These are phyloP conservation scores for Metschnikowia dekortorum DNA, from an alignment of 805 yeast genomes.

Conservation along the genomic window DNA sequence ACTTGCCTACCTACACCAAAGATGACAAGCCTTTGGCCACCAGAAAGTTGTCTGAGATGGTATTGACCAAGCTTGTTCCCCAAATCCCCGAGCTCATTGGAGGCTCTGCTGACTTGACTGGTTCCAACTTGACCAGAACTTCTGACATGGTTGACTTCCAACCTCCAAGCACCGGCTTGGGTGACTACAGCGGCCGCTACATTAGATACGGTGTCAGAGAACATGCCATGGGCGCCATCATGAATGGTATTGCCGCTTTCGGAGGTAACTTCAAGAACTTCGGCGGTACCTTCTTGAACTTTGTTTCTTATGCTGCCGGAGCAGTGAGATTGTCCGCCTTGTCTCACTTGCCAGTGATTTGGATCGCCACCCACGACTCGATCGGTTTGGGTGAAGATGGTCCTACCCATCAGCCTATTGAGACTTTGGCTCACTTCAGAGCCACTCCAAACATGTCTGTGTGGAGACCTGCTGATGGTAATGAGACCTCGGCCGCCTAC, in stretches of 20 bases:
- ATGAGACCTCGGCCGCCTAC: constrained; percentile 83
- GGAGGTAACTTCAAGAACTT: constrained; percentile 82
- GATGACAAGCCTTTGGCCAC: constrained; percentile 83
- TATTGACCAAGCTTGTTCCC: constrained; percentile 56
- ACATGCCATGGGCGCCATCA: constrained; percentile 98
- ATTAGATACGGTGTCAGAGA: constrained; percentile 98
- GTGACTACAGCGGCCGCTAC: constrained; percentile 88
- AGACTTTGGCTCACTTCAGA: constrained; percentile 81
- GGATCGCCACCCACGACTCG: constrained; percentile 90
- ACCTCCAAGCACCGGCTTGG: constrained; percentile 73
- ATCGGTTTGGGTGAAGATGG: constrained; percentile 92
- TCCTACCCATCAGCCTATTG: constrained; percentile 92
- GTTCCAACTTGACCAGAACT: constrained; percentile 93
- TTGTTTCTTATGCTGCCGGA: constrained; percentile 79
- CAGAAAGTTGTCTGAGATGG: constrained; percentile 87
- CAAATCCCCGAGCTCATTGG: constrained; percentile 86
- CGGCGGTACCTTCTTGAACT: constrained; percentile 98
- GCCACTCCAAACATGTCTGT: constrained; percentile 78
- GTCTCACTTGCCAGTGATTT: constrained; percentile 76
- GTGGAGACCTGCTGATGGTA: constrained; percentile 94
- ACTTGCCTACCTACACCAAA: constrained; percentile 76
- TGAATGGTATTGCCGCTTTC: constrained; percentile 94
- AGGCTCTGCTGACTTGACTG: constrained; percentile 98
- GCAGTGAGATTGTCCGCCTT: constrained; percentile 82
- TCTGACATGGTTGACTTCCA: constrained; percentile 85